Conservation (phyloP, 345 rosid genomes). For the Murraya koenigii region DNA sequence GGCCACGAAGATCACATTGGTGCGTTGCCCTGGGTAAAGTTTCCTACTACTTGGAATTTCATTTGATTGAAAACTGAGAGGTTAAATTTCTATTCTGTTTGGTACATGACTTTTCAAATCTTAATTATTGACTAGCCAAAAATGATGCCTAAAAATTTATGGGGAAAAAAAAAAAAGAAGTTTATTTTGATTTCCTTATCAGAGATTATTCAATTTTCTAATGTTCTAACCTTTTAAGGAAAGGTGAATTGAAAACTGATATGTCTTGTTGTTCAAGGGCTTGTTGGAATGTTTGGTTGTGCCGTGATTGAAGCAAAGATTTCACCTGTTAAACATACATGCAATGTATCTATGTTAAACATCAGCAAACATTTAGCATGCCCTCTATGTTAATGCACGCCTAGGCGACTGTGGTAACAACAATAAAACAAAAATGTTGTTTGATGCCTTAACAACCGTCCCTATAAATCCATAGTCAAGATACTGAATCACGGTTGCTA, state of each 20-base stretch:
- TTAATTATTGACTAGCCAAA: neutral
- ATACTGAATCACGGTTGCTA: neutral
- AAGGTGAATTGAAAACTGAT: neutral
- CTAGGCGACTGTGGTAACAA: neutral
- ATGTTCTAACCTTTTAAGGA: neutral
- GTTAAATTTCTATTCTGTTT: neutral
- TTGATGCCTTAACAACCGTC: neutral
- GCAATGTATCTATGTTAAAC: neutral
- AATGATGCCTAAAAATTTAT: neutral
- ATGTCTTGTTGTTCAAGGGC: neutral
- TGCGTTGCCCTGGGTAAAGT: constrained; percentile 99
- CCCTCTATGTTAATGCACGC: neutral
- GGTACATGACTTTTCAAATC: neutral
- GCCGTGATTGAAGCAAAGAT: neutral
- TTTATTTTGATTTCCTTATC: neutral
- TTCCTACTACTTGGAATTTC: constrained; percentile 37
- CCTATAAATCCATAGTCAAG: neutral
- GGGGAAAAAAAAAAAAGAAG: neutral
- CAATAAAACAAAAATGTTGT: neutral
- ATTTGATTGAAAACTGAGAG: neutral
- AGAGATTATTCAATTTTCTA: neutral
- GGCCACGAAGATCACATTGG: constrained; percentile 99
- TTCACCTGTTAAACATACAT: neutral
- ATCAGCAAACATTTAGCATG: neutral
- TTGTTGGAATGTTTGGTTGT: neutral